phyloP scores from a whole-genome alignment of 2,329 filamentous ascomycete species.

The Iodosphaeria phyllophila region DNA sequence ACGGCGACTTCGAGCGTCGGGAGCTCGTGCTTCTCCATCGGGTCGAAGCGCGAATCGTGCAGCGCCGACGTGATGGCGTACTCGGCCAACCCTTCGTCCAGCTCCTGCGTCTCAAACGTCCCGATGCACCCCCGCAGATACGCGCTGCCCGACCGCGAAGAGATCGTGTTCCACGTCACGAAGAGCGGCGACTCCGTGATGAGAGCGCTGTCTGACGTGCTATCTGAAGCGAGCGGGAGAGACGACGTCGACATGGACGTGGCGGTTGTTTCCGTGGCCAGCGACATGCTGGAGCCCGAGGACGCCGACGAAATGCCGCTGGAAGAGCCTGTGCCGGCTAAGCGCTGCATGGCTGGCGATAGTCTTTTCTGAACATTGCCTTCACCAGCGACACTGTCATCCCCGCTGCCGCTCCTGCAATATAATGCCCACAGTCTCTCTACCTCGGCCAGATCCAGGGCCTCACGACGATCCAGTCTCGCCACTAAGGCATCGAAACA shows the following conservation, averaged over 20 bases:
- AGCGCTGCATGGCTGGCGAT: slow-evolving; percentile 10
- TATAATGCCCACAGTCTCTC: slow-evolving; percentile 43
- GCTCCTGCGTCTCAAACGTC: slow-evolving; percentile 65
- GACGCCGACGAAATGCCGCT: slow-evolving; percentile 11
- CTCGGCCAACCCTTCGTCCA: slow-evolving; percentile 52
- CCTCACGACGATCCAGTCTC: slow-evolving; percentile 49
- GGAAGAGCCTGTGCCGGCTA: slow-evolving; percentile 9
- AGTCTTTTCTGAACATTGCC: slow-evolving; percentile 12
- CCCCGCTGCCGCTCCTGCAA: slow-evolving; percentile 8
- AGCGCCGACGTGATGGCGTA: slow-evolving; percentile 70
- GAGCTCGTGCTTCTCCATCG: slow-evolving; percentile 34
- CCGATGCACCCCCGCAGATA: slow-evolving; percentile 86
- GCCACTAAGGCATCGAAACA: slow-evolving; percentile 81
- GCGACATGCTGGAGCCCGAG: slow-evolving; percentile 16
- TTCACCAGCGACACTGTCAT: slow-evolving; percentile 7
- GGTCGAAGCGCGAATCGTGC: slow-evolving; percentile 42
- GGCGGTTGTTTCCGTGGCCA: slow-evolving; percentile 20
- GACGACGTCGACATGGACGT: slow-evolving; percentile 24
- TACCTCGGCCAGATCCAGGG: slow-evolving; percentile 49
- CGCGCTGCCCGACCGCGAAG: slow-evolving; percentile 33
- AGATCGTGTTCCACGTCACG: slow-evolving; percentile 80
- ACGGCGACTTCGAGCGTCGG: slow-evolving; percentile 44
- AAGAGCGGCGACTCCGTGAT: slow-evolving; percentile 56
- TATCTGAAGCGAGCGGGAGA: no score
- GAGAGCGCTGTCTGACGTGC: slow-evolving; percentile 10